phyloP scores from a whole-genome alignment of 1,284 basidiomycete genomes.

The Golubevia pallescens region DNA sequence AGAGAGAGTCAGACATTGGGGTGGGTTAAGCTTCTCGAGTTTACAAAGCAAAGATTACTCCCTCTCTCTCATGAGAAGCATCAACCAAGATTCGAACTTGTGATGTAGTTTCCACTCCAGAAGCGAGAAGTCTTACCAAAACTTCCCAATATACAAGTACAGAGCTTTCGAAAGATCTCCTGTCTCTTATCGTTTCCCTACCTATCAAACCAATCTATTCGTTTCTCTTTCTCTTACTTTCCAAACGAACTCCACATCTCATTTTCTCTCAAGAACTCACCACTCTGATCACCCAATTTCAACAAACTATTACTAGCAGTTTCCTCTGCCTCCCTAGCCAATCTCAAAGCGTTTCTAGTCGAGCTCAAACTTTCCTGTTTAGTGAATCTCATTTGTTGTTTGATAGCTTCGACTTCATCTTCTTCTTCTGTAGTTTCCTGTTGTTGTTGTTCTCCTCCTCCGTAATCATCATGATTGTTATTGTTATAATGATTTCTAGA shows the following conservation, averaged over 20 bases:
- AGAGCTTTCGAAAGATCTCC: neutral
- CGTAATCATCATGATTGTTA: neutral
- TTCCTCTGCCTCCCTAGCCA: constrained; percentile 61
- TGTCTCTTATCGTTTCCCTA: too few relatives aligned
- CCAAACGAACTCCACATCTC: neutral
- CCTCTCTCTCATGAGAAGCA: too few relatives aligned
- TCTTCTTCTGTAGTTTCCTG: constrained; percentile 42
- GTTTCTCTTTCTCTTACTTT: too few relatives aligned
- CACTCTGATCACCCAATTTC: constrained; percentile 57
- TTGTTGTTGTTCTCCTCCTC: constrained; percentile 1
- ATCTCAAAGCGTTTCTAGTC: constrained; percentile 58
- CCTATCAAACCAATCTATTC: too few relatives aligned
- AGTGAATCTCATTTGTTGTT: constrained; percentile 61
- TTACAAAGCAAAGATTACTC: too few relatives aligned
- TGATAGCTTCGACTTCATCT: constrained; percentile 59
- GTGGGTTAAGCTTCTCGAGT: too few relatives aligned
- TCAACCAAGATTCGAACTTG: too few relatives aligned
- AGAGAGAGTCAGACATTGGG: neutral
- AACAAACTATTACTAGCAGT: constrained; percentile 58
- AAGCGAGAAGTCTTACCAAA: neutral
- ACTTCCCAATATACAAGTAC: neutral
- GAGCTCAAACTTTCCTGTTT: constrained; percentile 59
- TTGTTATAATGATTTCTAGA: constrained; percentile 3
- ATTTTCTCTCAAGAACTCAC: constrained; percentile 9
- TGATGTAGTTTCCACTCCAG: too few relatives aligned